Base-by-base conservation (phyloP, 805 yeast genomes). In the Candida hungchunana region DNA sequence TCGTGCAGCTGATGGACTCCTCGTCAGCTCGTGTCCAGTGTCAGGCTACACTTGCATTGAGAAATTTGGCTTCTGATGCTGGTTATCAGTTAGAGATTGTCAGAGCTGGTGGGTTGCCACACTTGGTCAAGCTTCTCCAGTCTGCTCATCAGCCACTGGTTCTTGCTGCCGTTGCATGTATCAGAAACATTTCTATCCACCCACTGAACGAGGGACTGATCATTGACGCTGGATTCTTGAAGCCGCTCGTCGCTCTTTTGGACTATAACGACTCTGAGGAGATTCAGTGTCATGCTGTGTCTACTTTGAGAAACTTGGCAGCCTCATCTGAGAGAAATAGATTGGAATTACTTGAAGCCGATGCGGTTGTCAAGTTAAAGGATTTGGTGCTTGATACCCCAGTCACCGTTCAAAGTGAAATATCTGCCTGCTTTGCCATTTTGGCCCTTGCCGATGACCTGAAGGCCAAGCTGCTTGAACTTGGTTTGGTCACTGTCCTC, bases 211-310 rank as follows among this genome's bases (percentile, higher is more conserved):
- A 93, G 67, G 90, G 94, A 12, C 70, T 93, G 39, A 93, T 93
- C 31, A 93, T 93, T 37, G 97, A 93, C 47, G 96, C 97, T 5
- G 98, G 98, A 1, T 93, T 93, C 65, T 71, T 93, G 53, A 79
- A 81, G 53, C 97, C 98, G 8, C 73, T 93, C 49, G 96, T 93
- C 13, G 74, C 79, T 8, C 68, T 93, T 42, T 76, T 93, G 47
- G 89, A 82, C 58, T 85, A 81, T 59, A 75, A 77, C 34, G 95
- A 86, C 53, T 83, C 85, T 48, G 96, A 90, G 59, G 99, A 93
- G 64, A 90, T 93, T 46, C 96, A 90, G 66, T 93, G 99, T 59
- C 99, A 93, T 63, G 94, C 97, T 2, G 96, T 93, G 19, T 89
- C 97, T 2, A 89, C 97, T 7, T 71, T 93, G 55, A 77, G 99